Base-by-base conservation (phyloP, 2,329 filamentous ascomycete genomes). In the Nannizziopsis barbatae region DNA sequence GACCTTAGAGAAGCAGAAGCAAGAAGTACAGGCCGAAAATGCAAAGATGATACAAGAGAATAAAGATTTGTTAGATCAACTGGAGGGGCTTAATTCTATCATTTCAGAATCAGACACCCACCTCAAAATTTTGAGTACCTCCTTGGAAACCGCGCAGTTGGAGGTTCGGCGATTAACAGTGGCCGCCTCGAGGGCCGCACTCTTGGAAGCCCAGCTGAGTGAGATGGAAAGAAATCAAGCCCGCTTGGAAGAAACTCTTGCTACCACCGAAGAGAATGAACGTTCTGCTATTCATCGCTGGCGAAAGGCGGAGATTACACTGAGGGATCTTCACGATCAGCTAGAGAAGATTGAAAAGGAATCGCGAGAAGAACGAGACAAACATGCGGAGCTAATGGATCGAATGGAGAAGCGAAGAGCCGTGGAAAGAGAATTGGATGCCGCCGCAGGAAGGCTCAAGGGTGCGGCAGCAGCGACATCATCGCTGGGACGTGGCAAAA, bases 291-390 rank as follows among this genome's bases (percentile, higher is more conserved):
- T 90, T 50, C 79, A 86, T 57, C 76, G 89, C 57, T 96, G 88
- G 84, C 84, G 81, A 68, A 80, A 84, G 58, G 88, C 92, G 0
- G 88, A 96, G 69, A 75, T 80, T 33, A 84, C 81, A 27, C 77
- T 96, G 52, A 73, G 75, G 47, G 79, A 86, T 54, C 75, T 98
- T 52, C 84, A 95, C 60, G 83, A 88, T 52, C 87, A 96, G 65
- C 73, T 96, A 14, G 89, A 95, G 61, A 77, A 78, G 54, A 92
- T 98, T 61, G 90, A 96, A 62, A 77, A 77, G 52, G 90, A 96
- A 61, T 79, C 86, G 1, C 77, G 73, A 38, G 80, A 87, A 58
- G 90, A 96, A 63, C 79, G 80, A 18, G 80, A 92, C 56, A 80
- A 84, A 10, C 89, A 95, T 66, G 74, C 78, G 27, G 86, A 95